Percentiles rank a stretch among this genome's conserved stretches.
Conservation (phyloP, 1,139 yeast species). For the Pichia sp. region DNA sequence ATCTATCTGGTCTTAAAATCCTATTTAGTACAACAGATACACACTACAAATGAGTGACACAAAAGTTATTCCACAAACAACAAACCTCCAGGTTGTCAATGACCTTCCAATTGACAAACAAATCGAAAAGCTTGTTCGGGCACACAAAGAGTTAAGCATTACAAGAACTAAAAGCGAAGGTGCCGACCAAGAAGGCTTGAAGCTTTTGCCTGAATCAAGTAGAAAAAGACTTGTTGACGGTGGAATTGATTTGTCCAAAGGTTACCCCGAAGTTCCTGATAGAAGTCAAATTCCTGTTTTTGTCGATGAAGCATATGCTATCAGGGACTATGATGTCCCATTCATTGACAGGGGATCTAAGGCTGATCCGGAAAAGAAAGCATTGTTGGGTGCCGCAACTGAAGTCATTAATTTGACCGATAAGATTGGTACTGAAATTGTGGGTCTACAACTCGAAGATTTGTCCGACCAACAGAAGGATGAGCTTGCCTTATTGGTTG, state of each 20-base stretch:
- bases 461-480: not conserved
- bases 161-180: conserved; percentile 7
- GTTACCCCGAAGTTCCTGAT: conserved; percentile 38
- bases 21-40: no score
- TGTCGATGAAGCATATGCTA: conserved; percentile 39
- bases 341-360: not conserved
- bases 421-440: not conserved
- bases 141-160: conserved; percentile 8
- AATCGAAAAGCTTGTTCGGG: conserved; percentile 12
- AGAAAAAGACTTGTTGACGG: conserved; percentile 30
- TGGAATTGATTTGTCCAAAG: conserved; percentile 36
- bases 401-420: not conserved
- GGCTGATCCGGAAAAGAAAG: not conserved
- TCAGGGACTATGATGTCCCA: not conserved
- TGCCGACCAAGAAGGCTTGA: conserved; percentile 23
- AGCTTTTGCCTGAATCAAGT: conserved; percentile 33
- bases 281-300: conserved; percentile 34
- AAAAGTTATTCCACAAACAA: no score
- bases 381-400: not conserved
- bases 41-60: no score
- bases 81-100: not conserved
- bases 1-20: no score
- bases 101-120: conserved; percentile 12
- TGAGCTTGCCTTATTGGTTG: not conserved
- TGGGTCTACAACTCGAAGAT: not conserved